phyloP scores from a whole-genome alignment of 495 filamentous ascomycete genomes.

The Articulospora tetracladia region DNA sequence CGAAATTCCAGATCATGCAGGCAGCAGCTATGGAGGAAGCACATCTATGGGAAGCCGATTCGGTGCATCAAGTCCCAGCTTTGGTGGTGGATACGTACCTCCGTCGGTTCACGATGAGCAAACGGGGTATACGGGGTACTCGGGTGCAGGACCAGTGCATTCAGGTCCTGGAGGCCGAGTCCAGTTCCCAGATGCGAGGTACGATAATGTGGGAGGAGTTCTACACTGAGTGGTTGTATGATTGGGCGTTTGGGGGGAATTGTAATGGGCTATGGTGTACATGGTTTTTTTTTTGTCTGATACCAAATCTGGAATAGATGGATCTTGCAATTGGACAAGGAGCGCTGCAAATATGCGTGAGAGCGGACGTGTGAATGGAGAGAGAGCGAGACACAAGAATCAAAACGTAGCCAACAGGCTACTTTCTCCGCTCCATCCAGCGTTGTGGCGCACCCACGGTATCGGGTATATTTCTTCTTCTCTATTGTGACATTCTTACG shows the following conservation, averaged over 20 bases:
- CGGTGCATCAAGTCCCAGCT: slow-evolving; percentile 5
- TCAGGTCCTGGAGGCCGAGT: slow-evolving; percentile 8
- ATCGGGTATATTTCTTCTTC: too few species aligned
- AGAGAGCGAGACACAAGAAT: too few species aligned
- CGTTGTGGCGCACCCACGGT: too few species aligned
- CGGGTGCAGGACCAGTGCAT: slow-evolving; percentile 1
- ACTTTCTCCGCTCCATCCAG: too few species aligned
- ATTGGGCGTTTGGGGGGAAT: background rate
- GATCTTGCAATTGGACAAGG: too few species aligned
- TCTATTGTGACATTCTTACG: too few species aligned
- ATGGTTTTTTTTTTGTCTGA: background rate
- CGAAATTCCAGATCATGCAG: slow-evolving; percentile 14
- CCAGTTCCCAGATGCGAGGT: slow-evolving; percentile 21
- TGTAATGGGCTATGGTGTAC: background rate
- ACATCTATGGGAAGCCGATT: slow-evolving; percentile 6
- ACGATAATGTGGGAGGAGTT: slow-evolving; percentile 18
- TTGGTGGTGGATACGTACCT: slow-evolving; percentile 15
- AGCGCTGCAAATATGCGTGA: too few species aligned
- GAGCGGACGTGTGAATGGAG: too few species aligned
- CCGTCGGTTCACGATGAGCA: slow-evolving; percentile 22
- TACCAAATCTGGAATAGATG: background rate
- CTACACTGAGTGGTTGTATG: background rate
- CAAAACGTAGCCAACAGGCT: too few species aligned
- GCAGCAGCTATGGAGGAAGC: background rate
- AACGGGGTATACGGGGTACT: slow-evolving; percentile 17